phyloP scores from a whole-genome alignment of 805 yeast species.

The Candida silvicultrix region DNA sequence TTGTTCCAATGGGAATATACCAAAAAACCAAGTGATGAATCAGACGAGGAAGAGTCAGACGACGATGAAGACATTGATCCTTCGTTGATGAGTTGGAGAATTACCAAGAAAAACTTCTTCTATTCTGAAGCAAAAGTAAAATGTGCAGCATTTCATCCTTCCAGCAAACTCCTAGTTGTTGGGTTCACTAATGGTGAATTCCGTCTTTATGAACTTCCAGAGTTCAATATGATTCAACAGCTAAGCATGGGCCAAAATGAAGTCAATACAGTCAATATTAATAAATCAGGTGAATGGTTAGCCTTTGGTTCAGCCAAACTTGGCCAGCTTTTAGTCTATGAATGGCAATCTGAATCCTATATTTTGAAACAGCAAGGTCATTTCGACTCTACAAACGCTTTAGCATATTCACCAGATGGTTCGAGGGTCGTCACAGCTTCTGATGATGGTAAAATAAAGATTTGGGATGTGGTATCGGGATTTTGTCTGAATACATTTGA shows the following conservation, averaged over 20 bases:
- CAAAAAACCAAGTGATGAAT: slow-evolving; percentile 42
- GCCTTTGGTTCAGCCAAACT: slow-evolving; percentile 87
- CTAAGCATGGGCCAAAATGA: slow-evolving; percentile 89
- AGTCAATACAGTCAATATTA: slow-evolving; percentile 75
- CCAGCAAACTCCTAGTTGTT: slow-evolving; percentile 66
- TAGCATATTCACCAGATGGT: slow-evolving; percentile 93
- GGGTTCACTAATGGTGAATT: slow-evolving; percentile 91
- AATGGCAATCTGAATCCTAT: slow-evolving; percentile 98
- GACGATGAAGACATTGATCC: slow-evolving; percentile 33
- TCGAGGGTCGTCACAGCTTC: slow-evolving; percentile 87
- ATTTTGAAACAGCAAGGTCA: slow-evolving; percentile 96
- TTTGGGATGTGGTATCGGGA: slow-evolving; percentile 93
- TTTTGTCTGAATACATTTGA: slow-evolving; percentile 88
- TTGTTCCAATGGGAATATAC: slow-evolving; percentile 87
- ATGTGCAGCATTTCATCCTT: slow-evolving; percentile 80
- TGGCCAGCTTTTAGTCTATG: slow-evolving; percentile 95
- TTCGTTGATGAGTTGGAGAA: slow-evolving; percentile 67
- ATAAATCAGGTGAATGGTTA: slow-evolving; percentile 90
- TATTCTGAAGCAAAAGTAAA: slow-evolving; percentile 63
- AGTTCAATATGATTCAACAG: slow-evolving; percentile 74
- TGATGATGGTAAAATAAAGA: slow-evolving; percentile 94
- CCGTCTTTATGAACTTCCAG: slow-evolving; percentile 82
- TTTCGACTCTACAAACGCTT: slow-evolving; percentile 79
- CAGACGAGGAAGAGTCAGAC: slow-evolving; percentile 36
- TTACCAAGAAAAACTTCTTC: slow-evolving; percentile 68